Evolutionary conservation across 148 eudicot genomes (phyloP), one percentile per base, ranked within the genome.

Genomic region (Spergularia marina): DNA sequence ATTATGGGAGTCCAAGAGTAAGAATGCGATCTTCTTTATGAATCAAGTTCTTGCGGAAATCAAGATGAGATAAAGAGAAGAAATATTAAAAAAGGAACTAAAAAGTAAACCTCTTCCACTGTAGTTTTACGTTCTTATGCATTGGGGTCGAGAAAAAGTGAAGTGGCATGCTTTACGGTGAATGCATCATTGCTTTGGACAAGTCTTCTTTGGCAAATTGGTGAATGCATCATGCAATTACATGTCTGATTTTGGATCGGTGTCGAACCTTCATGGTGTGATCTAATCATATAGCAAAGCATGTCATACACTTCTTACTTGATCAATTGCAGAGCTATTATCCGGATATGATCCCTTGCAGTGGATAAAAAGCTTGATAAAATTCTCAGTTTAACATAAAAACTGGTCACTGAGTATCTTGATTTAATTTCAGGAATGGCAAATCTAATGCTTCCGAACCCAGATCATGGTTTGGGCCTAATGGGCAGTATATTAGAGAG

Each of bases 401-500:
- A 18, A n/a, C 20, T 12, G 30, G 56, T 67, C 75, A 51, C 40
- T 25, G 25, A 40, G 44, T 14, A 17, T 41, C 71, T 72, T 58
- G 3, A 17, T 53, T 74, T 44, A 61, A 65, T 84, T 79, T 25
- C 85, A 95, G 97, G 88, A 88, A 84, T 82, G 73, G 65, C 40
- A 78, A 70, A 51, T 80, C 91, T 16, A 84, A 74, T 77, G 73
- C 82, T 16, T 63, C 86, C 10, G 84, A 87, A 70, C 89, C 89
- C 65, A 88, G 91, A 78, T 96, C 99, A 49, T 92, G 99, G 99
- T 91, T 96, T 86, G 99, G 99, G 74, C 98, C 99, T 47, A 96
- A 91, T 73, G 99, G 99, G 58, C 98, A 89, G 82, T 96, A 92
- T 75, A 88, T 92, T 49, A 89, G 85, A 86, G 99, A 96, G 61